A percentile compares a stretch with the other conserved stretches of the same genome.
Conservation (phyloP, 2,329 filamentous ascomycete genomes). For the Beauveria brongniartii region DNA sequence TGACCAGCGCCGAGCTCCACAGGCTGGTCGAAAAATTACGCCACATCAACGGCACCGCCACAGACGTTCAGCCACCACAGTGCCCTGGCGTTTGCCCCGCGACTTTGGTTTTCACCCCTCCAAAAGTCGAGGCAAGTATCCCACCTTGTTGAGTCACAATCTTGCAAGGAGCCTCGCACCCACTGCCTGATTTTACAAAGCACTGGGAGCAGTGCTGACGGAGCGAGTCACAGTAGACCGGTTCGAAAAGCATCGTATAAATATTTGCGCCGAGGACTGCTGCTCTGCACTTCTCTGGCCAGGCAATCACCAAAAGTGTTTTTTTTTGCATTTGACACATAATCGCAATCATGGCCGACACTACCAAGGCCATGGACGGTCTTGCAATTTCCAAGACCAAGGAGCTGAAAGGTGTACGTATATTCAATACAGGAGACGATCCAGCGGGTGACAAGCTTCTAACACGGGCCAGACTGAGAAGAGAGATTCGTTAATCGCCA, state of each 20-base stretch:
- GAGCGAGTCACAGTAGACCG: slow-evolving; percentile 1
- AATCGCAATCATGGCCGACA: slow-evolving; percentile 34
- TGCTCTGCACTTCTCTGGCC: not conserved
- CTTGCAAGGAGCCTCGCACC: not conserved
- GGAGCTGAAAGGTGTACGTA: slow-evolving; percentile 49
- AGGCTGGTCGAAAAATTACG: not conserved
- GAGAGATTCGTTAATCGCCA: slow-evolving; percentile 69
- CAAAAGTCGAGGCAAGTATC: slow-evolving; percentile 3
- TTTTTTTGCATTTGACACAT: not conserved
- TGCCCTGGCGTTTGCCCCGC: slow-evolving; percentile 12
- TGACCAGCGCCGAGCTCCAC: not conserved
- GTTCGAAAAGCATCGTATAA: not conserved
- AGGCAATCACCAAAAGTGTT: not conserved
- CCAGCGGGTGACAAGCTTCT: not conserved
- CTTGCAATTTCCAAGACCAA: slow-evolving; percentile 50
- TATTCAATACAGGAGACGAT: not conserved
- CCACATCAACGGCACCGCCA: slow-evolving; percentile 7
- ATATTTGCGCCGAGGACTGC: not conserved
- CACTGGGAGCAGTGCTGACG: slow-evolving; percentile 1
- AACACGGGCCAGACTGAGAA: slow-evolving; percentile 62
- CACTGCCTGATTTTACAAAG: not conserved
- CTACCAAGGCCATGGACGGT: slow-evolving; percentile 41
- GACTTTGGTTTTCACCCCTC: slow-evolving; percentile 13
- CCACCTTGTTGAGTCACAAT: slow-evolving; percentile 9
- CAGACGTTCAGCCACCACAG: slow-evolving; percentile 3